Percentiles rank a stretch among this genome's conserved stretches.
Conservation (phyloP, 2,329 filamentous ascomycete species). For the Fusarium hainanense region DNA sequence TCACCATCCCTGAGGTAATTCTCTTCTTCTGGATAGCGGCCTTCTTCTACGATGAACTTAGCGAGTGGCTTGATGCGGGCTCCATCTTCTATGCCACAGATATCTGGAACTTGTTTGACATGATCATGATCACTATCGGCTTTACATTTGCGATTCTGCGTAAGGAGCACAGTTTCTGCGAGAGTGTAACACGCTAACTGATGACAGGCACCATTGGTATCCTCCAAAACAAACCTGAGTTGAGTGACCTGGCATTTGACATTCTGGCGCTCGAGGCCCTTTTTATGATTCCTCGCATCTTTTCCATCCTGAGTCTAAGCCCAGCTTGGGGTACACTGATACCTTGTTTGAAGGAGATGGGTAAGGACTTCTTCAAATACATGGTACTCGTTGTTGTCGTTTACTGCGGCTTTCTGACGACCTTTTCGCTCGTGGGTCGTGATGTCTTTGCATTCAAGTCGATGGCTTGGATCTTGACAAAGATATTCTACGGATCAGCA, state of each 20-base stretch:
- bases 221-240: slow-evolving; percentile 64
- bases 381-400: slow-evolving; percentile 82
- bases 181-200: slow-evolving; percentile 5
- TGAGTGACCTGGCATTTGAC: slow-evolving; percentile 87
- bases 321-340: slow-evolving; percentile 92
- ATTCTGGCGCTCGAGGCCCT: slow-evolving; percentile 89
- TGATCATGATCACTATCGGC: slow-evolving; percentile 79
- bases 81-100: slow-evolving; percentile 86
- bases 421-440: slow-evolving; percentile 81
- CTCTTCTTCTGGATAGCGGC: slow-evolving; percentile 89
- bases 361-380: slow-evolving; percentile 90
- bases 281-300: slow-evolving; percentile 89
- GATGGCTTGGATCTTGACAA: slow-evolving; percentile 82
- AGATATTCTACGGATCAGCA: slow-evolving; percentile 83
- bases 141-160: slow-evolving; percentile 76
- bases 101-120: slow-evolving; percentile 81
- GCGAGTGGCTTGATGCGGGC: slow-evolving; percentile 86
- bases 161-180: slow-evolving; percentile 56
- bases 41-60: slow-evolving; percentile 88
- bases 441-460: slow-evolving; percentile 71
- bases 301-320: slow-evolving; percentile 85
- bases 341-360: slow-evolving; percentile 93
- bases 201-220: slow-evolving; percentile 49
- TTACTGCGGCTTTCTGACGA: slow-evolving; percentile 90
- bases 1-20: slow-evolving; percentile 76